phyloP scores from a whole-genome alignment of 306 rosid genomes.

The Cucurbita argyrosperma region DNA sequence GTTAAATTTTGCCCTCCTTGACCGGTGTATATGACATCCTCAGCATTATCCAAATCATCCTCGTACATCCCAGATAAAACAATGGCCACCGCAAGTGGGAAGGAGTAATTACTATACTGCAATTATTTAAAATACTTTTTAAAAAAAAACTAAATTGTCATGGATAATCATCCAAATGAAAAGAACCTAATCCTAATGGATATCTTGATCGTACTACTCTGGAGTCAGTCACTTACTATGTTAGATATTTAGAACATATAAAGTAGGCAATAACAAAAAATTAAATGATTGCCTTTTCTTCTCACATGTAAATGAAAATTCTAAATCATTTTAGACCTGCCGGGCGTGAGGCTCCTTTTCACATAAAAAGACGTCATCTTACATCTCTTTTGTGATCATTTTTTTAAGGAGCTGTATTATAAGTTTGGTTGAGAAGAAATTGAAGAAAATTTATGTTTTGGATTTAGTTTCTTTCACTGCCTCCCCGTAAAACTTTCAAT shows the following conservation, averaged over 20 bases:
- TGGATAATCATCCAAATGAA: not conserved
- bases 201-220: not conserved
- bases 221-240: not conserved
- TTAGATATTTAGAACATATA: not conserved
- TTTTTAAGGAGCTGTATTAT: no score
- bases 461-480: not conserved
- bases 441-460: not conserved
- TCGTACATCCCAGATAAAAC: conserved; percentile 94
- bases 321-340: not conserved
- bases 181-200: not conserved
- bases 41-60: conserved; percentile 91
- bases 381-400: not conserved
- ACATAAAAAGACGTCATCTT: not conserved
- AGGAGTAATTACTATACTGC: conserved; percentile 32
- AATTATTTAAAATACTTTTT: not conserved
- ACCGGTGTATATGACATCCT: conserved; percentile 83
- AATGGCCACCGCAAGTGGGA: conserved; percentile 78
- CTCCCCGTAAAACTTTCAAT: no score
- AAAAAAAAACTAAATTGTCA: not conserved
- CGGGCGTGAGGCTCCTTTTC: not conserved
- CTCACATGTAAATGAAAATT: not conserved
- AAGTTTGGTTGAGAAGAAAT: not conserved
- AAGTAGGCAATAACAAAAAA: not conserved
- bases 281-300: not conserved
- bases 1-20: conserved; percentile 92